Evolutionary conservation across 257 asterid species (phyloP), one percentile per base, ranked within the genome.

Genomic region (Rubia yunnanensis): DNA sequence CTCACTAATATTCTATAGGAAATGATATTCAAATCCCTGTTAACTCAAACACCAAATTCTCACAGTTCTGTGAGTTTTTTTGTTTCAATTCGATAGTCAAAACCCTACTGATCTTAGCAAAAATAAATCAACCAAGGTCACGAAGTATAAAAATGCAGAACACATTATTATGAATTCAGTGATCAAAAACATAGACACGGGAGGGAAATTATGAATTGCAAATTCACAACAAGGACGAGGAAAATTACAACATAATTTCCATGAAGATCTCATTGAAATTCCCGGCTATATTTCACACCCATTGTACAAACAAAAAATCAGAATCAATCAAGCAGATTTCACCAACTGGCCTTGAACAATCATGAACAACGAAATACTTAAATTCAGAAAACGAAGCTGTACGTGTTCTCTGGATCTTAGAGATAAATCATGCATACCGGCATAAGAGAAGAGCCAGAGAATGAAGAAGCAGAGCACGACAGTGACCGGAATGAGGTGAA

Each of bases 371-470:
- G 24, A 65, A 35, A 24, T 4, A 22, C 27, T 50, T 4, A 20
- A 50, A 50, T 50, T 50, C 57, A 50, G 35, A 17, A 18, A 5
- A 53, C 30, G 46, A 23, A 30, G 38, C 2, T 36, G 39, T 8
- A 15, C 41, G 4, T 14, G 1, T 11, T 24, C 5, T 41, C 20
- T 44, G 27, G 69, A 18, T 58, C 26, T 17, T 8, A 23, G 35
- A 24, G n/a, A 36, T 13, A 20, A 49, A 17, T 18, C 6, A 56
- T 24, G n/a, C 75, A 39, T 68, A 86, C 85, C 85, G 2, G 82
- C 66, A 65, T 64, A 55, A 67, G 82, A 79, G 72, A 78, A 79
- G 83, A 84, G 79, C 87, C 87, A 84, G 66, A 84, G 85, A 70
- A 80, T 71, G 76, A 86, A 70, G 70, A 84, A 31, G 75, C 81